Evolutionary conservation across 2,329 filamentous ascomycete species (phyloP).

Genomic region (Myriosclerotinia duriaeana): DNA sequence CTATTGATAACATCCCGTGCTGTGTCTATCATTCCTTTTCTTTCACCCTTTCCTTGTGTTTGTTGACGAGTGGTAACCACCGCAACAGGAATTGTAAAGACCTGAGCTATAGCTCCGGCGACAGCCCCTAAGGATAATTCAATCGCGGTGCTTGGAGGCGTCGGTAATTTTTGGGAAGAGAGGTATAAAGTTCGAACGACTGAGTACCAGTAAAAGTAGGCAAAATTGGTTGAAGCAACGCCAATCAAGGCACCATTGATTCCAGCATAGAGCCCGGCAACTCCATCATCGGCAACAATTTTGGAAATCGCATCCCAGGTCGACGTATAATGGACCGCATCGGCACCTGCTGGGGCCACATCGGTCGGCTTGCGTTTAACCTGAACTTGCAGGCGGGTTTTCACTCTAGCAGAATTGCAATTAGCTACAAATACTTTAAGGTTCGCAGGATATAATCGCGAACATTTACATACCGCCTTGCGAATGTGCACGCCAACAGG

Average conservation of each 20-base stretch:
- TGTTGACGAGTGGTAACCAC: slow-evolving; percentile 96
- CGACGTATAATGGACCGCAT: slow-evolving; percentile 75
- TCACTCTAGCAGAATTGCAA: slow-evolving; percentile 63
- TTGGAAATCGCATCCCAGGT: slow-evolving; percentile 85
- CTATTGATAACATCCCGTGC: slow-evolving; percentile 85
- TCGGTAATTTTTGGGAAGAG: slow-evolving; percentile 55
- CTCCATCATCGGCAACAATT: slow-evolving; percentile 77
- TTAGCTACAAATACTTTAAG: slow-evolving; percentile 14
- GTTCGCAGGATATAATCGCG: slow-evolving; percentile 13
- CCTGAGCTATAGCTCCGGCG: slow-evolving; percentile 85
- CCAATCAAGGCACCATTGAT: slow-evolving; percentile 84
- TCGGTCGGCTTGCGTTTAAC: slow-evolving; percentile 62
- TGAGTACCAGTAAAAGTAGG: slow-evolving; percentile 99
- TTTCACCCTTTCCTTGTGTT: slow-evolving; percentile 80
- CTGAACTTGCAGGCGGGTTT: slow-evolving; percentile 94
- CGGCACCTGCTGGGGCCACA: slow-evolving; percentile 45
- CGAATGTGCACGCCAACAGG: slow-evolving; percentile 14
- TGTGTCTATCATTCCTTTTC: slow-evolving; percentile 83
- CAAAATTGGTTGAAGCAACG: slow-evolving; percentile 96
- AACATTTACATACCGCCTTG: slow-evolving; percentile 19
- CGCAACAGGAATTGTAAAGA: slow-evolving; percentile 94
- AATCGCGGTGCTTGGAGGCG: slow-evolving; percentile 71
- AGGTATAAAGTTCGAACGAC: slow-evolving; percentile 80
- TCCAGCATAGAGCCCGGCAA: slow-evolving; percentile 82
- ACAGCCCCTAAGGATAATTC: slow-evolving; percentile 84